Evolutionary conservation across 805 yeast genomes (phyloP).

Genomic region (Suhomyces sp.): DNA sequence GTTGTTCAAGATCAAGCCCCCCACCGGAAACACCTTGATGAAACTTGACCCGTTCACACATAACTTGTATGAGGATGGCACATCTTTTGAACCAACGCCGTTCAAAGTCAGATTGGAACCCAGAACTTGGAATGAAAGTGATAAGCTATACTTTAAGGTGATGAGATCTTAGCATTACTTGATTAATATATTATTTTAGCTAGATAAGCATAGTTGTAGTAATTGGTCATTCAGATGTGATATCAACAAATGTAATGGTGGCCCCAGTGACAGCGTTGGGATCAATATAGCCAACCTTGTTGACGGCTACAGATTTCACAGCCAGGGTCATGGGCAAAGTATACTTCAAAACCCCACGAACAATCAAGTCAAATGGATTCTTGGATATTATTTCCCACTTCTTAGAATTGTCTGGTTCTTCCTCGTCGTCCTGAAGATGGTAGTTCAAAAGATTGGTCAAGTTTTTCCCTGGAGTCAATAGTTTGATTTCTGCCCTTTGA

Average conservation of each 20-base stretch:
- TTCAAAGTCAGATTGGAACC: conserved; percentile 29
- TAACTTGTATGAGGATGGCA: conserved; percentile 53
- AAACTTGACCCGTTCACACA: conserved; percentile 48
- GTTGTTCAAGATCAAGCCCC: conserved; percentile 47
- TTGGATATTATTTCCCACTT: conserved; percentile 75
- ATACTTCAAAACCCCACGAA: conserved; percentile 80
- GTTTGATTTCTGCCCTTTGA: conserved; percentile 68
- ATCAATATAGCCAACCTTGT: conserved; percentile 54
- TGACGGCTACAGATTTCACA: conserved; percentile 58
- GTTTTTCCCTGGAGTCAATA: conserved; percentile 66
- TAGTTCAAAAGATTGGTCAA: conserved; percentile 22
- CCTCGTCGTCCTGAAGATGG: conserved; percentile 1
- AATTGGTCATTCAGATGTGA: background rate
- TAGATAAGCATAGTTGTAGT: background rate
- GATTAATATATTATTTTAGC: background rate
- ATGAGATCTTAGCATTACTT: background rate
- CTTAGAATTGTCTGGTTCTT: conserved; percentile 39
- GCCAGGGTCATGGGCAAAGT: conserved; percentile 58
- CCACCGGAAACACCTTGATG: conserved; percentile 37
- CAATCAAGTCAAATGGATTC: conserved; percentile 80
- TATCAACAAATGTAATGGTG: background rate
- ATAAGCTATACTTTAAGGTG: conserved; percentile 15
- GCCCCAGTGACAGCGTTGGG: conserved; percentile 29
- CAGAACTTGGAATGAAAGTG: conserved; percentile 16
- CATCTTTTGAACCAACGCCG: conserved; percentile 59